These are phyloP conservation scores for Akanthomyces dipterigenus DNA, from an alignment of 2,329 filamentous ascomycete species.

Conservation along the genomic window DNA sequence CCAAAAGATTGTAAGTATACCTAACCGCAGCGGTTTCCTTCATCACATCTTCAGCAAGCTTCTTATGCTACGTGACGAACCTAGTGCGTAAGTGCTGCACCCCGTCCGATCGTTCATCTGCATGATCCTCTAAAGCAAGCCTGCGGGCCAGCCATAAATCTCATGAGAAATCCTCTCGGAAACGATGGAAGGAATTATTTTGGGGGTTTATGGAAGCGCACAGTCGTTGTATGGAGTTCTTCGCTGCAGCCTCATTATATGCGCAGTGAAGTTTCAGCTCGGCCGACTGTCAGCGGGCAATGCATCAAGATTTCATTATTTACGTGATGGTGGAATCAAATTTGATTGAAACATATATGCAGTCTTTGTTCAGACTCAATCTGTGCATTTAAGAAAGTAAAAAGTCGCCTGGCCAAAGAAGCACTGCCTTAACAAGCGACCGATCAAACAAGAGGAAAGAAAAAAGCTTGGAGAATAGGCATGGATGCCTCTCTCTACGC, in stretches of 20 bases:
- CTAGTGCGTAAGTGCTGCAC: not conserved
- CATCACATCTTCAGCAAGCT: not conserved
- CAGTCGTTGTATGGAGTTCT: not conserved
- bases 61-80: not conserved
- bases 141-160: not conserved
- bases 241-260: not conserved
- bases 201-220: not conserved
- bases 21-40: not conserved
- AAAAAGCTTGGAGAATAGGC: no score
- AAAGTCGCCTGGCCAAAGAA: not conserved
- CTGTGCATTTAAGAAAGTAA: not conserved
- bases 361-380: not conserved
- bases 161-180: not conserved
- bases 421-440: no score
- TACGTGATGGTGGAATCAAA: not conserved
- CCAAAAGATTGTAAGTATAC: not conserved
- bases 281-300: not conserved
- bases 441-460: no score
- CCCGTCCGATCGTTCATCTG: not conserved
- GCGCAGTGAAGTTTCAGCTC: not conserved
- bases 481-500: not conserved
- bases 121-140: not conserved
- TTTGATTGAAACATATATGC: not conserved
- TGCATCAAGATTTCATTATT: not conserved
- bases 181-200: not conserved